Base-by-base conservation (phyloP, 2,329 filamentous ascomycete species). In the Penicillium sp. region DNA sequence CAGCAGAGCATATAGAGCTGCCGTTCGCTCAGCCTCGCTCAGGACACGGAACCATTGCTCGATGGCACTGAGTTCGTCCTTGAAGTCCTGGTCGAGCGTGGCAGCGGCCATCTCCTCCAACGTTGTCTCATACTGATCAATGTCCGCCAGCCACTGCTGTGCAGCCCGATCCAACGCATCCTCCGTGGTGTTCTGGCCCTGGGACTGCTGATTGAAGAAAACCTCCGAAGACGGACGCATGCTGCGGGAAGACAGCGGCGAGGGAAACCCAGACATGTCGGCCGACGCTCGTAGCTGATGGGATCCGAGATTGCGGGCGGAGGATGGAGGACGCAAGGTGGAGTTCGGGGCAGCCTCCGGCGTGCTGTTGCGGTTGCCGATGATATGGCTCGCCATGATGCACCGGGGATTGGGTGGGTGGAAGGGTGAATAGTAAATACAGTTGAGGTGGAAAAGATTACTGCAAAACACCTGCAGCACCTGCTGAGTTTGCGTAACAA, bases 31-130 rank as follows among this genome's bases (percentile, higher is more conserved):
- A 18, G 93, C 90, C 71, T 97, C 93, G 62, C 91, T 97, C 51
- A 98, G 75, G 38, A 98, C 93, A 48, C 90, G 85, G 69, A 98
- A 98, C 93, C 93, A 98, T 74, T 98, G 93, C 72, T 98, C 93
- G 62, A 98, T 98, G 54, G 93, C 93, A 64, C 89, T 96, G 46
- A 98, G 79, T 69, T 98, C 93, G 69, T 97, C 93, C 73, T 98
- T 98, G 76, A 98, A 98, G 64, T 98, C 93, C 73, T 98, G 93
- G 64, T 98, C 93, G 39, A 97, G 75, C n/a, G 93, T 97, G 18
- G 93, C 93, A 20, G 91, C 90, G 29, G 93, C 93, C 93, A 98
- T 98, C 66, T 98, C 93, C 69, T 97, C 93, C 59, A 98, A 71
- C 1, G 93, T 98, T n/a, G 84, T 94, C 75, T 98, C 93, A 60